Evolutionary conservation across 805 yeast species (phyloP).

Genomic region (Myxozyma geophila): DNA sequence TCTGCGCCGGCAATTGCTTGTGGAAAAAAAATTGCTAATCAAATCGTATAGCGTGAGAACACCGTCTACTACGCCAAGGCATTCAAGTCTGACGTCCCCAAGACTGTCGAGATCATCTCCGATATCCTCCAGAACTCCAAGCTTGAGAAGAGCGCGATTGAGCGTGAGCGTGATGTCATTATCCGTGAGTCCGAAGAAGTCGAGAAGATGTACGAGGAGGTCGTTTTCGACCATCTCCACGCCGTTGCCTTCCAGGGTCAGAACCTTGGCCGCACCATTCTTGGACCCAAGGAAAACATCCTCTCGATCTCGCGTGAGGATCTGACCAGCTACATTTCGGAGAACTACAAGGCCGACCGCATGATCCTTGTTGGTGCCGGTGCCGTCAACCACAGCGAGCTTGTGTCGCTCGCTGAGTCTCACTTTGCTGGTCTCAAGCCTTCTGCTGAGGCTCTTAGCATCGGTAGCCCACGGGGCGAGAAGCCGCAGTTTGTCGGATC

Average conservation of each 20-base stretch:
- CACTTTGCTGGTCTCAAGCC: conserved; percentile 61
- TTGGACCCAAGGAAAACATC: conserved; percentile 92
- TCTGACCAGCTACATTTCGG: conserved; percentile 74
- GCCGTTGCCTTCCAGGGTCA: conserved; percentile 88
- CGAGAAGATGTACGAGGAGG: conserved; percentile 98
- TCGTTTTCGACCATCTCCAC: conserved; percentile 94
- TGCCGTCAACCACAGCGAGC: conserved; percentile 82
- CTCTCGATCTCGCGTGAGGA: conserved; percentile 76
- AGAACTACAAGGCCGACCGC: conserved; percentile 92
- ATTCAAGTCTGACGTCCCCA: conserved; percentile 75
- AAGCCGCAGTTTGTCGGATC: conserved; percentile 84
- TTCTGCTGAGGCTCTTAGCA: conserved; percentile 61
- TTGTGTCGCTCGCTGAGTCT: conserved; percentile 74
- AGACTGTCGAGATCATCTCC: conserved; percentile 82
- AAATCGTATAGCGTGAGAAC: conserved; percentile 65
- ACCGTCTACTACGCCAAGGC: conserved; percentile 96
- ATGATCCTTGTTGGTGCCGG: conserved; percentile 98
- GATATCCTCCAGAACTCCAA: conserved; percentile 88
- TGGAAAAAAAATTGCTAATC: neutral
- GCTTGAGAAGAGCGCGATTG: conserved; percentile 82
- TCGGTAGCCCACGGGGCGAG: conserved; percentile 72
- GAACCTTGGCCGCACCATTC: conserved; percentile 92
- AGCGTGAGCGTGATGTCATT: conserved; percentile 94
- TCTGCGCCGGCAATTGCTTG: neutral
- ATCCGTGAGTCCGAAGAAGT: conserved; percentile 97